Evolutionary conservation across 768 basidiomycete genomes (phyloP).

Genomic region (Panellus pusillus): DNA sequence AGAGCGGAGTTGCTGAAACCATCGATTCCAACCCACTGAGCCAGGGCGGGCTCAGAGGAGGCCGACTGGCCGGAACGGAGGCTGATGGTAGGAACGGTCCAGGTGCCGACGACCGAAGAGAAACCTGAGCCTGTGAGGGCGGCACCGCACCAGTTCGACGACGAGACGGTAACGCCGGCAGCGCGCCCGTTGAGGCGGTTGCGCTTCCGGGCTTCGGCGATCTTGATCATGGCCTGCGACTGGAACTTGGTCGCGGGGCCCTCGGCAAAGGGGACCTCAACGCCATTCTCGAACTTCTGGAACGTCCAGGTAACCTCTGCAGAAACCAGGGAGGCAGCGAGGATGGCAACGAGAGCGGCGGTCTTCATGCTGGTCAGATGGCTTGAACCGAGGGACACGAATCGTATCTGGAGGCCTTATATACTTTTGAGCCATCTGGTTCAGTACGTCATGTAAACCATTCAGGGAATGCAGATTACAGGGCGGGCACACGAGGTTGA

Average conservation of each 20-base stretch:
- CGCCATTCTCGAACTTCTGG: conserved; percentile 15
- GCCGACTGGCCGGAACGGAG: conserved; percentile 16
- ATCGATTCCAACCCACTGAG: conserved; percentile 19
- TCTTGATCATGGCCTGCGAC: conserved; percentile 15
- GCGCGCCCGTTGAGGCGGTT: conserved; percentile 12
- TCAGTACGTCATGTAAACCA: too few species aligned
- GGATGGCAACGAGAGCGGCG: conserved; percentile 9
- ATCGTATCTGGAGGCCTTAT: background rate
- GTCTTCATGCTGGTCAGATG: conserved; percentile 11
- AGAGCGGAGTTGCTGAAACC: conserved; percentile 14
- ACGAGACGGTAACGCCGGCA: conserved; percentile 5
- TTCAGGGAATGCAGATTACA: too few species aligned
- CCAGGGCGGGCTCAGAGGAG: conserved; percentile 10
- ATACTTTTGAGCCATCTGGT: too few species aligned
- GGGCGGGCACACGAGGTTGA: too few species aligned
- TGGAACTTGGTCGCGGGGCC: conserved; percentile 13
- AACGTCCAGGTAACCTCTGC: conserved; percentile 16
- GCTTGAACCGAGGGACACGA: background rate
- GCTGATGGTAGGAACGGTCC: conserved; percentile 14
- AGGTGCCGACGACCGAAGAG: conserved; percentile 14
- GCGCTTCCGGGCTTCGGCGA: conserved; percentile 15
- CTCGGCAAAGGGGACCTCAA: conserved; percentile 6
- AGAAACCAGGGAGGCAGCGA: conserved; percentile 13
- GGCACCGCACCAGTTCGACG: conserved; percentile 20
- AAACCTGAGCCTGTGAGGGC: conserved; percentile 15